A percentile compares a stretch with the other conserved stretches of the same genome.
These are phyloP conservation scores for Cercospora sp. DNA, from an alignment of 2,329 filamentous ascomycete species.

Conservation along the genomic window DNA sequence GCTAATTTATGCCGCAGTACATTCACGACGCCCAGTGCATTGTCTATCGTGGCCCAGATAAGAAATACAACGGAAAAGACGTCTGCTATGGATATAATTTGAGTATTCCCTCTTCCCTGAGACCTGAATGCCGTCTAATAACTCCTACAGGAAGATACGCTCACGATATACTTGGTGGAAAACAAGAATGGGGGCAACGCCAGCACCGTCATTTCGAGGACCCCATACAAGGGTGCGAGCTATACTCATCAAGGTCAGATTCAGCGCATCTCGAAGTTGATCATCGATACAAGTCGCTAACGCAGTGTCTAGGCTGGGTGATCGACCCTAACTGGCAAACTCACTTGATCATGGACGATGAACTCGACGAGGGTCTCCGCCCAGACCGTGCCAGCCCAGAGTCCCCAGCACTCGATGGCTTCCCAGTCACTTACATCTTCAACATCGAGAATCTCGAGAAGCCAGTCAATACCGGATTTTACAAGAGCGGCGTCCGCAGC, in stretches of 20 bases:
- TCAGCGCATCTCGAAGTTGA: neutral
- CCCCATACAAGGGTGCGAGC: slow-evolving; percentile 49
- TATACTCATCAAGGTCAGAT: slow-evolving; percentile 45
- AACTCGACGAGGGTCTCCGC: slow-evolving; percentile 54
- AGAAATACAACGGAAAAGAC: slow-evolving; percentile 47
- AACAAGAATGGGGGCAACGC: slow-evolving; percentile 41
- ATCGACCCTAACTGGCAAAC: slow-evolving; percentile 48
- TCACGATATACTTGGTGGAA: slow-evolving; percentile 51
- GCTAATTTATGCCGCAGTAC: slow-evolving; percentile 37
- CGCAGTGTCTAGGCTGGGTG: slow-evolving; percentile 53
- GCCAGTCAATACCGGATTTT: slow-evolving; percentile 45
- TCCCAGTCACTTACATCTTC: slow-evolving; percentile 55
- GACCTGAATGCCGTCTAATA: neutral
- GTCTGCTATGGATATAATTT: slow-evolving; percentile 58
- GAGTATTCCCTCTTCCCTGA: slow-evolving; percentile 40
- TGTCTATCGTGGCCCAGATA: slow-evolving; percentile 52
- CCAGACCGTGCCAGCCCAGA: slow-evolving; percentile 36
- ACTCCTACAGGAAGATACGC: slow-evolving; percentile 38
- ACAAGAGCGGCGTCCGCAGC: slow-evolving; percentile 38
- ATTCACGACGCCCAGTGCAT: slow-evolving; percentile 60
- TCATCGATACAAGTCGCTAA: neutral
- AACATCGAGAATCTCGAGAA: slow-evolving; percentile 49
- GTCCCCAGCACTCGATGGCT: slow-evolving; percentile 41
- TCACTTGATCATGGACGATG: slow-evolving; percentile 56
- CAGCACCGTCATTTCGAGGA: slow-evolving; percentile 49